These are phyloP conservation scores for Gautieria morchelliformis DNA, from an alignment of 768 basidiomycete genomes.

Conservation along the genomic window DNA sequence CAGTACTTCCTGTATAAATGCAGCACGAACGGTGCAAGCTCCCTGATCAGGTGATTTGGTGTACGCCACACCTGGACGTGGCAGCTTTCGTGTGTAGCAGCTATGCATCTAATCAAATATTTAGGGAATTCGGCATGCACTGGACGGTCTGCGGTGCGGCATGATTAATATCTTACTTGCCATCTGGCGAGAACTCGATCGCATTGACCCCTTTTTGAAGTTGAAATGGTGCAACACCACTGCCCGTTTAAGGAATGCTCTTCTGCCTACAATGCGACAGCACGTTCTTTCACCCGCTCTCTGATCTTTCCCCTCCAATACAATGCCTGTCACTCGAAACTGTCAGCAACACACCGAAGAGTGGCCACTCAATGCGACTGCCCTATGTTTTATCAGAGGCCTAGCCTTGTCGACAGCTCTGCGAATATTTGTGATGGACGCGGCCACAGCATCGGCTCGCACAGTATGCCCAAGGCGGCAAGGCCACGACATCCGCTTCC, in stretches of 20 bases:
- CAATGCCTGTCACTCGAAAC: too few relatives aligned
- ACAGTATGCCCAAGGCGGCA: too few relatives aligned
- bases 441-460: too few relatives aligned
- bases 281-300: too few relatives aligned
- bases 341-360: too few relatives aligned
- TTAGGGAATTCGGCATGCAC: neutral
- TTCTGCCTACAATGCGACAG: constrained; percentile 53
- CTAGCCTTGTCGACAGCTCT: too few relatives aligned
- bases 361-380: too few relatives aligned
- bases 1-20: constrained; percentile 90
- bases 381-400: too few relatives aligned
- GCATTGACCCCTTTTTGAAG: constrained; percentile 80
- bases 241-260: constrained; percentile 77
- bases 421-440: too few relatives aligned
- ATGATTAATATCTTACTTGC: constrained; percentile 71
- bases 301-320: too few relatives aligned
- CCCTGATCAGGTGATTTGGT: constrained; percentile 87
- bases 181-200: constrained; percentile 87
- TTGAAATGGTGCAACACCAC: constrained; percentile 90
- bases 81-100: constrained; percentile 85
- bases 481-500: too few relatives aligned
- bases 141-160: neutral
- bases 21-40: constrained; percentile 91
- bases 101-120: constrained; percentile 59
- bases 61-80: constrained; percentile 95